Base-by-base conservation (phyloP, 2,329 filamentous ascomycete species). In the Emmonsia crescens region DNA sequence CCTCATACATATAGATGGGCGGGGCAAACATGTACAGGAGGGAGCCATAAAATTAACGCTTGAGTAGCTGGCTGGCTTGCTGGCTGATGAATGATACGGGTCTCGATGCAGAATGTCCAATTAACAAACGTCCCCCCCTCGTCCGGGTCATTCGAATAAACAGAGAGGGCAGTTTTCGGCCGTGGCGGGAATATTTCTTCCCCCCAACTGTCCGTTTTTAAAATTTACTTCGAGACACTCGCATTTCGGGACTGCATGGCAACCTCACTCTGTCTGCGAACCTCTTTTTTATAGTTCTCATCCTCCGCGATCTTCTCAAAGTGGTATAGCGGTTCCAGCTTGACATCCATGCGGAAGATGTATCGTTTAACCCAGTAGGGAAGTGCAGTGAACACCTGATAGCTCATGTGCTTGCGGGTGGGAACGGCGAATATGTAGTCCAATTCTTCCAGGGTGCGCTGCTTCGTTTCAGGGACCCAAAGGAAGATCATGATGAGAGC, bases 401-500 rank as follows among this genome's bases (percentile, higher is more conserved):
- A 87, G 61, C 72, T 75, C 69, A 82, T 79, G 67, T 84, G 84
- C 58, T 76, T 79, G 27, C 79, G 73, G 6, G 82, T 85, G 1
- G 83, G 83, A 3, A 87, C 83, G 4, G 81, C 83, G 68, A 82
- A 81, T 63, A 80, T 76, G 63, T 79, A 80, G 64, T 88, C 85
- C 42, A 88, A 73, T 69, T 85, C 83, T 69, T 83, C 81, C 19
- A 76, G 68, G 1, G 82, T 83, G 38, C 78, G 77, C 67, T 83
- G 78, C 64, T 82, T 83, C 3, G 81, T 83, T 68, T 83, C 82
- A 1, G 81, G 82, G 0, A 84, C 73, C 69, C 80, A 83, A 48
- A 87, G 75, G 75, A 86, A 86, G 65, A 88, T 87, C 76, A 88
- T 82, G 29, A 83, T 62, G 19, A 87, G 76, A 0, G 85, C 85